Evolutionary conservation across 2,329 filamentous ascomycete genomes (phyloP).

Genomic region (Passalora sequoiae): DNA sequence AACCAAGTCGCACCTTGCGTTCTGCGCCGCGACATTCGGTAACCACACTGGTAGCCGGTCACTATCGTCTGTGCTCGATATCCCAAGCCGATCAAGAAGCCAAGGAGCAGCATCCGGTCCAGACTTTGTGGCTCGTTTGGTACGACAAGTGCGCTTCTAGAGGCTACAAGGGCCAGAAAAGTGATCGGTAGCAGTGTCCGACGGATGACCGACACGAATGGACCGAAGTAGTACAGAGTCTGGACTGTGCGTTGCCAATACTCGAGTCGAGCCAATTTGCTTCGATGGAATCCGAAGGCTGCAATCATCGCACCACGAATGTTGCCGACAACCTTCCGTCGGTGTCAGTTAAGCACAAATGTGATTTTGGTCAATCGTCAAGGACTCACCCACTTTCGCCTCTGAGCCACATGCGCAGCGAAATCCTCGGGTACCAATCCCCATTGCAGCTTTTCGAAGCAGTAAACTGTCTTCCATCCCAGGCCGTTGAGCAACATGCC

Average conservation of each 20-base stretch:
- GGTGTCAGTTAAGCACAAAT: no score
- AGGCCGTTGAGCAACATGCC: conserved; percentile 9
- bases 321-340: conserved; percentile 9
- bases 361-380: background rate
- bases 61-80: conserved; percentile 2
- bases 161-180: background rate
- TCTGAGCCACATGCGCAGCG: conserved; percentile 7
- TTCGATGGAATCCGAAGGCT: conserved; percentile 5
- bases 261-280: background rate
- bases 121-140: background rate
- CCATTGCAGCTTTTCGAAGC: conserved; percentile 10
- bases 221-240: conserved; percentile 4
- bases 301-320: conserved; percentile 6
- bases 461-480: conserved; percentile 7
- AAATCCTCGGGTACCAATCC: conserved; percentile 8
- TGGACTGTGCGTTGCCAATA: conserved; percentile 7
- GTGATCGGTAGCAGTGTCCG: conserved; percentile 3
- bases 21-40: conserved; percentile 6
- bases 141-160: background rate
- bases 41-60: conserved; percentile 6
- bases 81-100: background rate
- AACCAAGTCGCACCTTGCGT: background rate
- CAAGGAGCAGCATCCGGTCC: background rate
- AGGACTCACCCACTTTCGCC: conserved; percentile 6
- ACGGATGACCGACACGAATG: conserved; percentile 1